Conservation (phyloP, 352 stramenopile genomes). For the Phytophthora constricta region DNA sequence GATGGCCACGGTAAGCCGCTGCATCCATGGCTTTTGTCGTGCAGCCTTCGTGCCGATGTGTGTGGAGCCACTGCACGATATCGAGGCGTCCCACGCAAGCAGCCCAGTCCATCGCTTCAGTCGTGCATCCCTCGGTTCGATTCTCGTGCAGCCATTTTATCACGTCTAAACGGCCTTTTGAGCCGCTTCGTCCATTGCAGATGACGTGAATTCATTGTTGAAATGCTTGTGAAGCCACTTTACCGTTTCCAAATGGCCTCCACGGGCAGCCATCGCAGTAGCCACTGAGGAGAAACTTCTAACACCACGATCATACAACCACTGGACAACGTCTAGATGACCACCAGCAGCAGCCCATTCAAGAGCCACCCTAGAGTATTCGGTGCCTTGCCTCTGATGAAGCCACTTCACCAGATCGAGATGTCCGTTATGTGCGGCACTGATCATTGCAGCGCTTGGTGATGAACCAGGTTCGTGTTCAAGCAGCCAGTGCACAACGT, state of each 20-base stretch:
- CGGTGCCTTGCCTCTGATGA: neutral
- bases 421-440: neutral
- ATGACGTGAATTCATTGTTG: neutral
- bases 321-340: neutral
- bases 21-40: neutral
- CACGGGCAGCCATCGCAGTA: neutral
- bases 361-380: neutral
- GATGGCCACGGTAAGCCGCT: neutral
- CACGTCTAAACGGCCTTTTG: neutral
- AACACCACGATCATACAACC: neutral
- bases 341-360: neutral
- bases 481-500: neutral
- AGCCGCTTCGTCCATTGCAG: neutral
- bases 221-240: neutral
- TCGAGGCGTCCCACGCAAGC: neutral
- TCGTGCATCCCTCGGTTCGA: neutral
- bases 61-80: neutral
- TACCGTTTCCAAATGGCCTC: neutral
- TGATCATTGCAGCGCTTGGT: too few relatives aligned
- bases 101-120: neutral
- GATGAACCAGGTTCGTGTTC: too few relatives aligned
- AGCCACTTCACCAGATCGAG: neutral
- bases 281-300: neutral
- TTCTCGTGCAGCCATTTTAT: neutral
- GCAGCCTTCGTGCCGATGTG: neutral